These are phyloP conservation scores for Arthroderma uncinatum DNA, from an alignment of 2,329 filamentous ascomycete genomes.

Conservation along the genomic window DNA sequence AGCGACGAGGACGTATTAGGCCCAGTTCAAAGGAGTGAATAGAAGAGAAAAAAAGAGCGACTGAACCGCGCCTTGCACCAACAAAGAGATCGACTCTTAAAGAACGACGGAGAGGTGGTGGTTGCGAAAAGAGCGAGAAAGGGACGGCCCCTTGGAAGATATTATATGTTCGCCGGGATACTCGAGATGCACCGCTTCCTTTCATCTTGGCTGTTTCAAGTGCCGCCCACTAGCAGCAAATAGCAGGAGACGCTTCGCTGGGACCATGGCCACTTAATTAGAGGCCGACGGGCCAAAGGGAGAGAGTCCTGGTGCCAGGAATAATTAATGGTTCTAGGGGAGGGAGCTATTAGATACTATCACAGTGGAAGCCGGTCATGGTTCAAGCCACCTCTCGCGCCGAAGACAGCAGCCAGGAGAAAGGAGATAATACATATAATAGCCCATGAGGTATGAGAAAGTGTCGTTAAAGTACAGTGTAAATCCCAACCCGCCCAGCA, in stretches of 20 bases:
- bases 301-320: too few species aligned
- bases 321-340: too few species aligned
- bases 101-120: conserved; percentile 6
- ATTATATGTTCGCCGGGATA: not conserved
- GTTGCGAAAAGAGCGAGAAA: conserved; percentile 10
- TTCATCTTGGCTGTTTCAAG: conserved; percentile 5
- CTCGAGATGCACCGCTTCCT: not conserved
- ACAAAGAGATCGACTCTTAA: conserved; percentile 11
- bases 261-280: not conserved
- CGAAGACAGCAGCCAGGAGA: not conserved
- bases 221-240: not conserved
- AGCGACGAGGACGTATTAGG: not conserved
- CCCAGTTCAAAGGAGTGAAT: conserved; percentile 13
- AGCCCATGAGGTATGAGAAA: not conserved
- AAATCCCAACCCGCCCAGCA: not conserved
- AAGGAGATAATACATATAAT: conserved; percentile 2
- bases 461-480: conserved; percentile 5
- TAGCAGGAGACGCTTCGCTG: not conserved
- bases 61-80: conserved; percentile 4
- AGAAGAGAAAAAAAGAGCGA: conserved; percentile 13
- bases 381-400: too few species aligned
- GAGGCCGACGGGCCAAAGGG: not conserved
- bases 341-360: too few species aligned
- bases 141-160: not conserved
- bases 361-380: too few species aligned